phyloP scores from a whole-genome alignment of 2,329 filamentous ascomycete genomes.

The Phyllosticta citriasiana region DNA sequence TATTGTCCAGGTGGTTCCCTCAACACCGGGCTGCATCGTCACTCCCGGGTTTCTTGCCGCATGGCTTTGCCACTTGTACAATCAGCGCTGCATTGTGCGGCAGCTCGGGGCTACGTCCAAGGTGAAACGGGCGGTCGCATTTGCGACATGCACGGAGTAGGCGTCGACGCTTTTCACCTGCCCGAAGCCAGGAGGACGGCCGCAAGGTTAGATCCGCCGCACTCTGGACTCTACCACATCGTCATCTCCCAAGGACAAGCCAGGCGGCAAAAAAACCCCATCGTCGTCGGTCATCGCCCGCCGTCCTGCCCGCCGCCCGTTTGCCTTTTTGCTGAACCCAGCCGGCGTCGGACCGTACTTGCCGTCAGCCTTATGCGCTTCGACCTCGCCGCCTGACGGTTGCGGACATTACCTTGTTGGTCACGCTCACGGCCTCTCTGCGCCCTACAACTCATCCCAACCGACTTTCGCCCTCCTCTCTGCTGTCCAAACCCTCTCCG shows the following conservation, averaged over 20 bases:
- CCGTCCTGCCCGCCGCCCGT: background rate
- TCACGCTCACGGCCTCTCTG: constrained; percentile 3
- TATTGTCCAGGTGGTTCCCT: background rate
- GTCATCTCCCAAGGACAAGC: background rate
- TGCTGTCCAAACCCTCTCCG: background rate
- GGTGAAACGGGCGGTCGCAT: background rate
- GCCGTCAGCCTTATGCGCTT: constrained; percentile 11
- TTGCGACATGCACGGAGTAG: background rate
- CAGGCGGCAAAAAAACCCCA: background rate
- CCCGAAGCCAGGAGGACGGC: background rate
- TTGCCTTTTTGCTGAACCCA: background rate
- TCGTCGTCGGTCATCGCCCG: background rate
- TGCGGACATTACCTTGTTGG: constrained; percentile 10
- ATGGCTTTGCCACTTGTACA: background rate
- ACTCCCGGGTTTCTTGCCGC: background rate
- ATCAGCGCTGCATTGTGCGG: background rate
- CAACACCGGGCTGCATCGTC: background rate
- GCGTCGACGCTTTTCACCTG: background rate
- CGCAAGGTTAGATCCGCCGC: background rate
- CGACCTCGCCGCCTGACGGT: constrained; percentile 11
- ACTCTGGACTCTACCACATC: background rate
- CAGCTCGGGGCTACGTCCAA: background rate
- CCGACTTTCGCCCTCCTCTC: background rate
- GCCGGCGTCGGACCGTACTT: constrained; percentile 11
- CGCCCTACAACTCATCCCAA: background rate